Base-by-base conservation (phyloP, 2,329 filamentous ascomycete species). In the Mycosphaerelloides madeirae region DNA sequence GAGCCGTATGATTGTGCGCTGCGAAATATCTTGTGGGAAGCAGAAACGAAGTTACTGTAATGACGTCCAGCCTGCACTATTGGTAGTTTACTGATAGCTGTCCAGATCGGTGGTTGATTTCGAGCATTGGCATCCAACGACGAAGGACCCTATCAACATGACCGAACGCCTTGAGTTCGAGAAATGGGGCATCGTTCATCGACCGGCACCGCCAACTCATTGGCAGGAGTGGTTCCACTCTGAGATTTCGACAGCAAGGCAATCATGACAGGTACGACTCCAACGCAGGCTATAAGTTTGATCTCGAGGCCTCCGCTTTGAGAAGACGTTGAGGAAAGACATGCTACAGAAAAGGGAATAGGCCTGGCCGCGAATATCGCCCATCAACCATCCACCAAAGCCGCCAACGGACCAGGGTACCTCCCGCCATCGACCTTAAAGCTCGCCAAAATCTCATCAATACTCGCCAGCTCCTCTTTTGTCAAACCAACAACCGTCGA, bases 1-100 rank as follows among this genome's bases (percentile, higher is more conserved):
- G 56, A 59, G 31, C 60, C 60, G 6, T 56, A 56, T 34, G 60
- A 63, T 41, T 58, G 57, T 49, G 60, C 59, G 3, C 39, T 63
- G 13, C 44, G 60, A 6, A 63, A 63, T 32, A 52, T 63, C 15
- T 31, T 63, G 15, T 63, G 59, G 58, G 55, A 61, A 19, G 12
- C 31, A 3, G 46, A 49, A 29, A 55, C 46, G 8, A 42, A 45
- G 43, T 46, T 13, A 14, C 38, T 51, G 48, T 54, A 38, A 15
- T 46, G 13, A 13, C n/a, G n/a, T n/a, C n/a, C n/a, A n/a, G n/a
- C n/a, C n/a, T n/a, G n/a, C n/a, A n/a, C n/a, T n/a, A n/a, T n/a
- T n/a, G n/a, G 9, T 5, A 7, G 13, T 9, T 29, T 8, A 22
- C 16, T 33, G 11, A 20, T 32, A 8, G 18, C 28, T 35, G 19